Evolutionary conservation across 208 protist genomes (phyloP).

Genomic region (Crithidia acanthocephali): DNA sequence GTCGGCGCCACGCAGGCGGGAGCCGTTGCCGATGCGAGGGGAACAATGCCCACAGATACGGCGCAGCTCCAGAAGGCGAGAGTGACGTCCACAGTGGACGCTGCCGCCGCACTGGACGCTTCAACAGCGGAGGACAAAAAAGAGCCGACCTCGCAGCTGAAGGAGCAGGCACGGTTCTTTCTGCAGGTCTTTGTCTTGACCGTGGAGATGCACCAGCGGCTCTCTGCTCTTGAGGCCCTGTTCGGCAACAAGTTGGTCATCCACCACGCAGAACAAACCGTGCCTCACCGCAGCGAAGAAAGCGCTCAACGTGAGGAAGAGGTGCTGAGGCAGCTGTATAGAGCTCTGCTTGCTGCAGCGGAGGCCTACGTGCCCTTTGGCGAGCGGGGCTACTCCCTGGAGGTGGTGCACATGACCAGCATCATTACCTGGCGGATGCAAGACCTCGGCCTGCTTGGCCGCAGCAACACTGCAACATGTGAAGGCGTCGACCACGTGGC

Average conservation of each 20-base stretch:
- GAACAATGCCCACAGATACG: no score
- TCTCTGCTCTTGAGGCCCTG: background rate
- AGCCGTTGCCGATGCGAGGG: no score
- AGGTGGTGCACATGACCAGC: constrained; percentile 23
- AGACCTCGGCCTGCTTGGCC: background rate
- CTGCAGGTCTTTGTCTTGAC: constrained; percentile 8
- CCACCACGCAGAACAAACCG: no score
- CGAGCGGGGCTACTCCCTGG: constrained; percentile 3
- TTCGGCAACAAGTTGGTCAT: no score
- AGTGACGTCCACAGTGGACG: no score
- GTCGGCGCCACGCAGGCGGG: background rate
- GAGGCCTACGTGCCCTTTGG: constrained; percentile 8
- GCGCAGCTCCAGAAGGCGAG: no score
- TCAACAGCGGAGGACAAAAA: background rate
- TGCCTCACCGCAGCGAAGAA: no score
- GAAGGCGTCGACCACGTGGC: background rate
- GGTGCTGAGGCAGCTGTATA: constrained; percentile 10
- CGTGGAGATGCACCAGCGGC: constrained; percentile 4
- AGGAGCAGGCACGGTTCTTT: constrained; percentile 5
- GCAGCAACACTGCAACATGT: background rate
- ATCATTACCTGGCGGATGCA: constrained; percentile 30
- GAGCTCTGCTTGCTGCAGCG: constrained; percentile 7
- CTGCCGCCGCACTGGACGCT: no score
- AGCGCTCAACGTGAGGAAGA: background rate
- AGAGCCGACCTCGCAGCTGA: background rate